Evolutionary conservation across 2,329 filamentous ascomycete species (phyloP).

Genomic region (Akanthomyces lecanii): DNA sequence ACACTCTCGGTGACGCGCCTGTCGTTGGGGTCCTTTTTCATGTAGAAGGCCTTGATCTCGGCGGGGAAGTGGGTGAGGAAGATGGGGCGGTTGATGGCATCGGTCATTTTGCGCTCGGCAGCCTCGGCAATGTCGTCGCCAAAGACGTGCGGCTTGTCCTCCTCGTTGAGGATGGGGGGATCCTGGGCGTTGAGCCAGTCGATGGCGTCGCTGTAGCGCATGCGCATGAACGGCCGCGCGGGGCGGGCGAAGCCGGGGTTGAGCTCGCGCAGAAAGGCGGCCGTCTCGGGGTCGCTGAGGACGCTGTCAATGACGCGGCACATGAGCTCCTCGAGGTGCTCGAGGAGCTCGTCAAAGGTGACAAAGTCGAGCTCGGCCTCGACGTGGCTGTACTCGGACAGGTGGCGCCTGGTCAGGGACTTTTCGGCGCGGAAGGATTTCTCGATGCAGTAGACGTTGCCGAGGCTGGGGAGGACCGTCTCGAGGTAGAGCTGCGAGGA

Average conservation of each 20-base stretch:
- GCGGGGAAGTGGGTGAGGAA: slow-evolving; percentile 96
- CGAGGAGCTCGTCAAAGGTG: slow-evolving; percentile 81
- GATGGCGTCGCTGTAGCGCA: slow-evolving; percentile 93
- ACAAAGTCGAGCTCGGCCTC: slow-evolving; percentile 97
- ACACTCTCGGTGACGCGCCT: slow-evolving; percentile 86
- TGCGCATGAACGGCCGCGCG: slow-evolving; percentile 82
- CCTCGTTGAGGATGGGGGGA: slow-evolving; percentile 78
- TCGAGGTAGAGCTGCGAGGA: slow-evolving; percentile 97
- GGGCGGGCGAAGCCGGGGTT: slow-evolving; percentile 88
- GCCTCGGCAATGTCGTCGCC: slow-evolving; percentile 98
- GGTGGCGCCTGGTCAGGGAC: slow-evolving; percentile 85
- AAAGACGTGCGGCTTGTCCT: slow-evolving; percentile 83
- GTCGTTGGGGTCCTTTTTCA: slow-evolving; percentile 82
- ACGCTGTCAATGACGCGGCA: slow-evolving; percentile 78
- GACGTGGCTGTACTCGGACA: slow-evolving; percentile 95
- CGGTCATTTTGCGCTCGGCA: slow-evolving; percentile 94
- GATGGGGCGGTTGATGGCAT: slow-evolving; percentile 91
- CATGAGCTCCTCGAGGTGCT: slow-evolving; percentile 81
- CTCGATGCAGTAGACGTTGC: slow-evolving; percentile 96
- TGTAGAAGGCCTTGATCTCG: slow-evolving; percentile 99
- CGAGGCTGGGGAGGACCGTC: slow-evolving; percentile 83
- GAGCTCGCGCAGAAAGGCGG: slow-evolving; percentile 72
- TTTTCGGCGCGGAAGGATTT: slow-evolving; percentile 99
- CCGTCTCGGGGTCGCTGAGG: slow-evolving; percentile 68
- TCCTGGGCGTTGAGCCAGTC: slow-evolving; percentile 87